These are phyloP conservation scores for Tuber calosporum DNA, from an alignment of 495 filamentous ascomycete species.

Conservation along the genomic window DNA sequence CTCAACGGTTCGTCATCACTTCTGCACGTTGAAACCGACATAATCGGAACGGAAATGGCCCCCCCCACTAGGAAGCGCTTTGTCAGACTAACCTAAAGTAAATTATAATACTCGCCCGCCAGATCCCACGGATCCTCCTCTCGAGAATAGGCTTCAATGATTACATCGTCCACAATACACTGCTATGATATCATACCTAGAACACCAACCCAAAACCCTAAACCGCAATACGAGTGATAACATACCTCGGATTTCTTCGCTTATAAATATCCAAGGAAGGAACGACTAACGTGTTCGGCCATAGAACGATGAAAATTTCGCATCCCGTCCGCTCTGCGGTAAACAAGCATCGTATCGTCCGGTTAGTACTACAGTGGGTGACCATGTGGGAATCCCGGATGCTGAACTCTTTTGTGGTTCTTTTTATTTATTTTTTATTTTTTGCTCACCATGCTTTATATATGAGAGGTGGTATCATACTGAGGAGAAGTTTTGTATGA, in stretches of 20 bases:
- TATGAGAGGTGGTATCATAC: neutral
- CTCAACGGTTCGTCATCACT: too few relatives aligned
- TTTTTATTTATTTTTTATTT: neutral
- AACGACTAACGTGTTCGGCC: neutral
- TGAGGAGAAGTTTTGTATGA: neutral
- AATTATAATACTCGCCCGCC: too few relatives aligned
- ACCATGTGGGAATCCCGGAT: slow-evolving; percentile 5
- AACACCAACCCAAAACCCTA: neutral
- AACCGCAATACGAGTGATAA: neutral
- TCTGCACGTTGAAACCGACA: too few relatives aligned
- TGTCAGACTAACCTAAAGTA: too few relatives aligned
- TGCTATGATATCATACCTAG: neutral
- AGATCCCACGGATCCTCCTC: neutral
- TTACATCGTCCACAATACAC: neutral
- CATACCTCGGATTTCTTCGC: neutral
- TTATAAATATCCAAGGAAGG: neutral
- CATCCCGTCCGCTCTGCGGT: neutral
- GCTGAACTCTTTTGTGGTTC: neutral
- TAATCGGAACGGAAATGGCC: too few relatives aligned
- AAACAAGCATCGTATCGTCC: slow-evolving; percentile 4
- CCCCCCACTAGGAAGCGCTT: too few relatives aligned
- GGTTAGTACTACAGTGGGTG: slow-evolving; percentile 1
- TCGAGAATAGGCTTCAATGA: neutral
- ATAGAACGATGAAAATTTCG: neutral
- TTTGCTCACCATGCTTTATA: neutral